Conservation (phyloP, 306 rosid genomes). For the Cicer yamashitae region DNA sequence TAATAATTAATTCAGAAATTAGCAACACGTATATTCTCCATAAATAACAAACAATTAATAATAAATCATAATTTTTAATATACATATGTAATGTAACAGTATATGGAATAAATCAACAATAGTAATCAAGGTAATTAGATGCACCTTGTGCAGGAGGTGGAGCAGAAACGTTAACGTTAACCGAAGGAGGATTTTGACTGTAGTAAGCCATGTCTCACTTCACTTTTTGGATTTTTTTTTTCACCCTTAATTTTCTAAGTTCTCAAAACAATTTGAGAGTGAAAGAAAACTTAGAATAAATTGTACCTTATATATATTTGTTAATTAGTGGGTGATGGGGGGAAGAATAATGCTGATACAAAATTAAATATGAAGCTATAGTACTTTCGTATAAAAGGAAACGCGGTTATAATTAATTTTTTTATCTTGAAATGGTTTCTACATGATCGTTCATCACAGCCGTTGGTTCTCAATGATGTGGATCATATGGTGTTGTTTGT, state of each 20-base stretch:
- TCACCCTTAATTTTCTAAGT: not conserved
- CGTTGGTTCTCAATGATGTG: not conserved
- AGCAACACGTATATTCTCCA: not conserved
- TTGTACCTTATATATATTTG: not conserved
- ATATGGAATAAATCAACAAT: not conserved
- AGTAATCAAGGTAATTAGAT: not conserved
- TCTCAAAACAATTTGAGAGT: not conserved
- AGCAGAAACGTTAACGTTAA: not conserved
- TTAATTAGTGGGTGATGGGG: too few species aligned
- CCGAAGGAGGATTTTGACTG: conserved; percentile 41
- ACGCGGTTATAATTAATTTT: conserved; percentile 23
- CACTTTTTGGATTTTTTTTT: conserved; percentile 30
- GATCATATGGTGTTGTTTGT: not conserved
- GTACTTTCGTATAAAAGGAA: not conserved
- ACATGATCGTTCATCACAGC: not conserved
- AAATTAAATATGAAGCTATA: too few species aligned
- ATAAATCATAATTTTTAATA: not conserved
- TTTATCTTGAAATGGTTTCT: not conserved
- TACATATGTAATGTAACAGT: not conserved
- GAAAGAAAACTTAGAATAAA: not conserved
- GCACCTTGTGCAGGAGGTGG: conserved; percentile 35
- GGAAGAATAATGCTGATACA: not conserved
- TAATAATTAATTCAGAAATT: not conserved
- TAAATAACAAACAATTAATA: not conserved
- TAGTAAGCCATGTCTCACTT: conserved; percentile 31